A percentile compares a stretch with the other conserved stretches of the same genome.
These are phyloP conservation scores for Skeletonema costatum DNA, from an alignment of 108 stramenopile genomes.

Conservation along the genomic window DNA sequence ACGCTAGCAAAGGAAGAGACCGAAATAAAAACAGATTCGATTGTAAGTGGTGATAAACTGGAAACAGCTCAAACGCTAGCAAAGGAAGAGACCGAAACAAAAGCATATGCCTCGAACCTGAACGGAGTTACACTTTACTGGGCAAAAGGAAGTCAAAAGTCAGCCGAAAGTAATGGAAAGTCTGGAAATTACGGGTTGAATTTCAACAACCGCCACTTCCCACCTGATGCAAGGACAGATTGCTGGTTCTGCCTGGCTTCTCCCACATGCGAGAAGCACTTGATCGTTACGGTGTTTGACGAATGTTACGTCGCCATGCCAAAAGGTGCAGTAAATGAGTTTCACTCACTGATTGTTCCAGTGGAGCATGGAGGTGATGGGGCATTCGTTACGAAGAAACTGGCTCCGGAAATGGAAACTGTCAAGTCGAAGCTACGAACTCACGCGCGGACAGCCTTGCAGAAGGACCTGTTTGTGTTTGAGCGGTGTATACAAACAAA, in stretches of 20 bases:
- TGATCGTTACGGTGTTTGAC: constrained; percentile 78
- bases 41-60: constrained; percentile 35
- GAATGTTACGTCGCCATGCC: constrained; percentile 83
- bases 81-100: background rate
- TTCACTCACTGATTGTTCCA: constrained; percentile 87
- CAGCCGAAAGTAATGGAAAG: constrained; percentile 15
- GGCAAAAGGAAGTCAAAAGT: constrained; percentile 60
- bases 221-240: constrained; percentile 74
- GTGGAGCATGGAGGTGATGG: constrained; percentile 69
- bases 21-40: constrained; percentile 2
- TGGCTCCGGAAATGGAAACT: constrained; percentile 57
- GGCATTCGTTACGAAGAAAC: constrained; percentile 47
- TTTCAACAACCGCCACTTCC: constrained; percentile 71
- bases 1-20: background rate
- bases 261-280: constrained; percentile 86
- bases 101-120: constrained; percentile 22
- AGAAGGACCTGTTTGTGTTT: constrained; percentile 84
- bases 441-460: constrained; percentile 59
- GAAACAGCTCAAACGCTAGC: constrained; percentile 1
- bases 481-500: constrained; percentile 87
- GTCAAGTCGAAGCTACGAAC: constrained; percentile 55
- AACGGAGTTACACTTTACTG: constrained; percentile 63
- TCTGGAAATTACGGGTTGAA: constrained; percentile 36
- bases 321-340: constrained; percentile 79
- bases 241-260: constrained; percentile 94